Conservation (phyloP, 176 grass and related monocot species). For the Avena insularis region DNA sequence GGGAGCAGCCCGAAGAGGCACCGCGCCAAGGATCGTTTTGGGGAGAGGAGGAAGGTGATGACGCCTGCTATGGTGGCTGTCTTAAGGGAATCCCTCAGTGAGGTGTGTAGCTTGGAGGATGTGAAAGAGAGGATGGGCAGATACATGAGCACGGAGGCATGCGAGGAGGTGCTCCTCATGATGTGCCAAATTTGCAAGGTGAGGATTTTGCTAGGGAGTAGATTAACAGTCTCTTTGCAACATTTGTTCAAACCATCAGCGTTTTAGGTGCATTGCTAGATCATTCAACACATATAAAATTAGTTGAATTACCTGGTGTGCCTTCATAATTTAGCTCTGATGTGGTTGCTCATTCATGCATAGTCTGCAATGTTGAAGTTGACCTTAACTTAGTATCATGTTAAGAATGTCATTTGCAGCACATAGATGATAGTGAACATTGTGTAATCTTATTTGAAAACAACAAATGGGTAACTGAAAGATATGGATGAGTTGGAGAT, state of each 20-base stretch:
- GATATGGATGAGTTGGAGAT: neutral
- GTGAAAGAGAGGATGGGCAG: constrained; percentile 55
- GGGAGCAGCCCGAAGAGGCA: constrained; percentile 57
- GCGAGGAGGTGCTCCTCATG: constrained; percentile 65
- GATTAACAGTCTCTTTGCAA: too few relatives aligned
- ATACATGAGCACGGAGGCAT: constrained; percentile 53
- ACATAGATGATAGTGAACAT: neutral
- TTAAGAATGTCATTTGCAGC: neutral
- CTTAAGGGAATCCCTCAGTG: constrained; percentile 53
- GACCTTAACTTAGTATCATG: neutral
- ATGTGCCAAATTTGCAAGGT: constrained; percentile 75
- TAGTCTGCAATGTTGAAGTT: neutral
- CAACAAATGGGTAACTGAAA: neutral
- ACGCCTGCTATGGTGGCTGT: constrained; percentile 37
- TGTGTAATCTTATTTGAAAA: neutral
- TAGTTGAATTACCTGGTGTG: neutral
- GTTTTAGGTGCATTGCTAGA: constrained; percentile 1
- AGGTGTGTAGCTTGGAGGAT: constrained; percentile 68
- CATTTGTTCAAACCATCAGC: neutral
- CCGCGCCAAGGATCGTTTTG: constrained; percentile 15
- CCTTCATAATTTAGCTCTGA: neutral
- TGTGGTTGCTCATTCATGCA: neutral
- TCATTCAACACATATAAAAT: neutral
- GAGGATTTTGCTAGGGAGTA: neutral
- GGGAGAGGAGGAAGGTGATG: constrained; percentile 32